Base-by-base conservation (phyloP, 179 eudicot genomes). In the Camellia oleifera region DNA sequence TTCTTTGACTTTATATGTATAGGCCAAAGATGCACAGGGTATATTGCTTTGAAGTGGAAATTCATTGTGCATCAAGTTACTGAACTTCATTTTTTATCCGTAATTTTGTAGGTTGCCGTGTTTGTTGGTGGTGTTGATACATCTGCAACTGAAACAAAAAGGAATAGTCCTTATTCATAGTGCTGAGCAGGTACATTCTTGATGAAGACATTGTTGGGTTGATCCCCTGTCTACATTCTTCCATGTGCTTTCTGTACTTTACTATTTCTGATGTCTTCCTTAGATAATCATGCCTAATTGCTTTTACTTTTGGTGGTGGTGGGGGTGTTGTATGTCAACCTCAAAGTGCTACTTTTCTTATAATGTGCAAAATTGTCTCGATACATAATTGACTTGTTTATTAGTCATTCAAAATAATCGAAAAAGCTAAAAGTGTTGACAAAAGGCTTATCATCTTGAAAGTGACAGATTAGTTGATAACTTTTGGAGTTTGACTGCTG, bases 111-210 rank as follows among this genome's bases (percentile, higher is more conserved):
- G 99, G 97, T 95, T 86, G 99, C 88, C 83, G 99, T 95, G 74
- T 92, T 95, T 86, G 95, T 69, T 64, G 88, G 95, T 74, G 98
- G 99, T 74, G 90, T 94, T 72, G 99, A 95, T 83, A 95, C 98
- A 62, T 84, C 97, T 84, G 97, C 99, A 64, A 94, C 98, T 81
- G 99, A 95, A 87, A 95, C 99, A 68, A 95, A 95, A 88, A 88
- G 99, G 98, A 87, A 95, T 98, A 15, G 99, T 95, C 63, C 88
- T 95, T 72, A 95, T 94, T 84, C 99, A 95, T 84, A 95, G 90
- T 81, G 99, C 99, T 78, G 93, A 92, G 69, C 97, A 94, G 99
- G 99, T 92, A 85, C 58, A 13, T 4, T 63, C 48, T 40, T 32
- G n/a, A 23, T 26, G 70, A 6, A 64, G 11, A 26, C 0, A 26